A percentile compares a stretch with the other conserved stretches of the same genome.
Evolutionary conservation across 352 stramenopile species (phyloP).

Genomic region (Phytophthora agathidicida): DNA sequence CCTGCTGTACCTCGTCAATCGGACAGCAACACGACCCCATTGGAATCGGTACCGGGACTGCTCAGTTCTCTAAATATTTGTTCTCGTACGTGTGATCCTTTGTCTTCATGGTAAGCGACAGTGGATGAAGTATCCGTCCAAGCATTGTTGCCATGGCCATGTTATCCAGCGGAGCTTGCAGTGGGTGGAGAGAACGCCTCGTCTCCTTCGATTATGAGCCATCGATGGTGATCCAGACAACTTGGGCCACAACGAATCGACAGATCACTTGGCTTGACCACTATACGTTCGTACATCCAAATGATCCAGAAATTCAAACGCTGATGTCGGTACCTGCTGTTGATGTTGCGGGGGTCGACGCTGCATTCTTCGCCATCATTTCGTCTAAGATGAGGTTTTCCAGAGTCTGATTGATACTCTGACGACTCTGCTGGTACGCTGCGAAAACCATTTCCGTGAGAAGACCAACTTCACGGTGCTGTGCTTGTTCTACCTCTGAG

Average conservation of each 20-base stretch:
- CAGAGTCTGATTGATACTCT: slow-evolving; percentile 37
- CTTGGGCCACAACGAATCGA: too few relatives aligned
- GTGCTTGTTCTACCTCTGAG: slow-evolving; percentile 15
- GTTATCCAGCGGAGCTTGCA: background rate
- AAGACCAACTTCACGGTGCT: slow-evolving; percentile 35
- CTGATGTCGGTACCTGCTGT: slow-evolving; percentile 14
- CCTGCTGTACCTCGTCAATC: too few relatives aligned
- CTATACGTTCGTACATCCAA: too few relatives aligned
- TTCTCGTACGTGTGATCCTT: background rate
- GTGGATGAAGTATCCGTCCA: background rate
- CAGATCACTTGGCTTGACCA: too few relatives aligned
- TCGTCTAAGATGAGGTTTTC: slow-evolving; percentile 46
- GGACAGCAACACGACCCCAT: background rate
- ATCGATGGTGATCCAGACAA: background rate
- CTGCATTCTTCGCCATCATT: slow-evolving; percentile 30
- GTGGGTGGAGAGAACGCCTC: background rate
- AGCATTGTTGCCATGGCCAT: background rate
- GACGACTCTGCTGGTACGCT: slow-evolving; percentile 32
- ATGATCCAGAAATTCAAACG: background rate
- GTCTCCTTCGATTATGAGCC: slow-evolving; percentile 1
- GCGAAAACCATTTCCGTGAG: slow-evolving; percentile 40
- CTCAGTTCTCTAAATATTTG: slow-evolving; percentile 10
- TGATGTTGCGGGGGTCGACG: slow-evolving; percentile 4
- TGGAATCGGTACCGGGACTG: too few relatives aligned
- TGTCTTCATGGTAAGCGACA: too few relatives aligned